A percentile compares a stretch with the other conserved stretches of the same genome.
phyloP scores from a whole-genome alignment of 192 early-diverging fungal genomes.

The Chytriomyces confervae region DNA sequence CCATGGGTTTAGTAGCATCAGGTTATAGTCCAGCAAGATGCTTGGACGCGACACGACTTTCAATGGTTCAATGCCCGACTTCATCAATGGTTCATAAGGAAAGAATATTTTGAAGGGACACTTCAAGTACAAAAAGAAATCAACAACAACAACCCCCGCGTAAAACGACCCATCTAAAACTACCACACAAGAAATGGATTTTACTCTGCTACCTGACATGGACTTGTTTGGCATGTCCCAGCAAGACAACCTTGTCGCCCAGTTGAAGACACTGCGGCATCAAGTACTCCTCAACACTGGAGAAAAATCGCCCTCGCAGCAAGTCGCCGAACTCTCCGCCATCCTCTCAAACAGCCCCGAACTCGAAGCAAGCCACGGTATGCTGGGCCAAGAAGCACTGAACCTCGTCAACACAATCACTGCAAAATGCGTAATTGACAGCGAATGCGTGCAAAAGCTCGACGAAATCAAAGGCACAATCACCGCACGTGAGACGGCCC shows the following conservation, averaged over 20 bases:
- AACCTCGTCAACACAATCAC: background rate
- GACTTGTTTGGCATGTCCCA: too few relatives aligned
- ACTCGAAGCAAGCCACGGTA: background rate
- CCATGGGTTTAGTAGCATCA: too few relatives aligned
- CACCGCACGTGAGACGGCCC: background rate
- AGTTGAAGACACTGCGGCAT: background rate
- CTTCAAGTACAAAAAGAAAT: too few relatives aligned
- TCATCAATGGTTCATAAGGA: too few relatives aligned
- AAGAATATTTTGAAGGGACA: too few relatives aligned
- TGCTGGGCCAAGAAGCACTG: background rate
- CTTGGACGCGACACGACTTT: too few relatives aligned
- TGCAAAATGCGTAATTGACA: slow-evolving; percentile 22
- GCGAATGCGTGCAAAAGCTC: slow-evolving; percentile 8
- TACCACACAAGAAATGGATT: too few relatives aligned
- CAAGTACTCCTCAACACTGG: background rate
- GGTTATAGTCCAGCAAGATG: too few relatives aligned
- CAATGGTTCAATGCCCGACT: too few relatives aligned
- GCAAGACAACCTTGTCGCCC: background rate
- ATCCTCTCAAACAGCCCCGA: background rate
- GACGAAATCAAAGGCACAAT: background rate
- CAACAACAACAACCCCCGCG: too few relatives aligned
- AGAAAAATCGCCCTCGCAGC: background rate
- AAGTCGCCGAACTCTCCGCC: background rate
- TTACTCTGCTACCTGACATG: too few relatives aligned
- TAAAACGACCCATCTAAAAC: too few relatives aligned